These are phyloP conservation scores for Trichomonas tenax DNA, from an alignment of 208 protist species.

Conservation along the genomic window DNA sequence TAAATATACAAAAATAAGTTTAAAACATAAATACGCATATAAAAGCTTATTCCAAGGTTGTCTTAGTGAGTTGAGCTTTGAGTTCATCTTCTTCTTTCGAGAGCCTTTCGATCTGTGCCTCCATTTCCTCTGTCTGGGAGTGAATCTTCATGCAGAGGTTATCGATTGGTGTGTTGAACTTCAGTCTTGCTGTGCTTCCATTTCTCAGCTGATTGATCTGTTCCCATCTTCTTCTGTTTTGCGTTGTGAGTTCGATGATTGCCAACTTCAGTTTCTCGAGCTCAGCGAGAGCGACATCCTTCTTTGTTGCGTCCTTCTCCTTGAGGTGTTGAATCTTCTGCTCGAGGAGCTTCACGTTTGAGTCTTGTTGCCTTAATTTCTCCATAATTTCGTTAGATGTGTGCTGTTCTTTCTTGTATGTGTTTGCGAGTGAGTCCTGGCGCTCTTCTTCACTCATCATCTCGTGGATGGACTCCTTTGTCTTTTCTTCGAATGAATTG, in stretches of 20 bases:
- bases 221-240: neutral
- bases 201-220: neutral
- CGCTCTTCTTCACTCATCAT: neutral
- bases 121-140: neutral
- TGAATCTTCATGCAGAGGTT: neutral
- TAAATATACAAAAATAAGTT: too few species aligned
- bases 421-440: neutral
- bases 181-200: neutral
- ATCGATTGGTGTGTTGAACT: neutral
- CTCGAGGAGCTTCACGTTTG: neutral
- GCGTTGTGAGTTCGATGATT: neutral
- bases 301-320: neutral
- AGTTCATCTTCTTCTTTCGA: neutral
- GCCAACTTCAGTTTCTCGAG: neutral
- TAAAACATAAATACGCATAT: too few species aligned
- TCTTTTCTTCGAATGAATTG: neutral
- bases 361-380: neutral
- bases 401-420: neutral
- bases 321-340: neutral
- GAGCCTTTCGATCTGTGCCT: neutral
- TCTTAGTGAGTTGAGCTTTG: neutral
- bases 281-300: neutral
- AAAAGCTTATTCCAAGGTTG: neutral
- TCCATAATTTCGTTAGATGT: neutral
- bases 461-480: neutral